Evolutionary conservation across 495 filamentous ascomycete species (phyloP), one percentile per base, ranked within the genome.

Genomic region (Aspergillus nidulans): DNA sequence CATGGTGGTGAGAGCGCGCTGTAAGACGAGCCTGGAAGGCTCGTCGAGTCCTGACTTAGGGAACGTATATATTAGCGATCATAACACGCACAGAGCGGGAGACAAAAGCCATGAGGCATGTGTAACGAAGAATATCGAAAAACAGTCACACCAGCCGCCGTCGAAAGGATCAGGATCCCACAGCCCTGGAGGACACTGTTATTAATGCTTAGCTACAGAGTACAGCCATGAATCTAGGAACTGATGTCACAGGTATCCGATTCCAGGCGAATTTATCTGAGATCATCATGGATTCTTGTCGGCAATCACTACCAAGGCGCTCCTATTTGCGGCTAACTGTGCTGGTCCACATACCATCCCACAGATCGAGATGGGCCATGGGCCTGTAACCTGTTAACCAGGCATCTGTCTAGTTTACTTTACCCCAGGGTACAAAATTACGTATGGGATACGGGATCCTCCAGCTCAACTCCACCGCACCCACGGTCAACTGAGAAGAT

Each of bases 271-370:
- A 39, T 18, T 24, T 18, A 16, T 6, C 18, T 43, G 40, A 43
- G 18, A 43, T 12, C 13, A 18, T n/a, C n/a, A 30, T 4, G 26
- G 26, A 30, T 5, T 16, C 15, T 34, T 41, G 39, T 41, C 39
- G 41, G 9, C 18, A 24, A 34, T 48, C 15, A 43, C 30, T 34
- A 13, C 30, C 40, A 24, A 7, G 13, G 15, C 7, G 23, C 42
- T 28, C 49, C 45, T 41, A 40, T 44, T 49, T 49, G 42, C 39
- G 41, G 55, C 43, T 54, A 58, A 49, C 49, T 57, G 55, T 49
- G 48, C 49, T 44, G 52, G 52, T 58, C 60, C 60, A 62, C 60
- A 55, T 53, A 43, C 52, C 32, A 23, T 39, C 36, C 36, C 36
- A 39, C 36, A 39, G 56, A 59, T 59, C 51, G 56, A 59, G 43